Conservation (phyloP, 2,329 filamentous ascomycete species). For the Cladosporium sp. region DNA sequence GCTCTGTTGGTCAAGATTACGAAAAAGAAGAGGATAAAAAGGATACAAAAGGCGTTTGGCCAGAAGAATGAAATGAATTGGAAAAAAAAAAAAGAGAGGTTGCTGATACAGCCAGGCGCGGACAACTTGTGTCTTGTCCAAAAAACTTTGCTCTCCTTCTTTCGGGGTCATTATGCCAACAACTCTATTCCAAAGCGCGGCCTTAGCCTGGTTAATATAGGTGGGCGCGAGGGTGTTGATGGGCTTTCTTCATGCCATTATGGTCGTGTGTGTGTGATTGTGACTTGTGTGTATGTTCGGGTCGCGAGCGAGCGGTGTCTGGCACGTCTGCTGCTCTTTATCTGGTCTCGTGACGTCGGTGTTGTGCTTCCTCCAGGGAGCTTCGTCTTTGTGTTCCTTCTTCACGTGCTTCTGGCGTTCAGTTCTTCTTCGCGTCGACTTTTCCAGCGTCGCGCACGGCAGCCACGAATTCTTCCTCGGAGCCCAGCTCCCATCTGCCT, state of each 20-base stretch:
- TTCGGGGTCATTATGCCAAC: background rate
- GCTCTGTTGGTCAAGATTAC: background rate
- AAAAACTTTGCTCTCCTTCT: background rate
- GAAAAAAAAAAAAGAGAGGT: background rate
- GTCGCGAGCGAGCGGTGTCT: slow-evolving; percentile 4
- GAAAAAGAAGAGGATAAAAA: background rate
- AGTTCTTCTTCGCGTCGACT: slow-evolving; percentile 27
- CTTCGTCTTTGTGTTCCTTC: background rate
- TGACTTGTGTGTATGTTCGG: background rate
- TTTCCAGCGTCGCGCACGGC: slow-evolving; percentile 41
- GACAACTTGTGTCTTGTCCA: slow-evolving; percentile 2
- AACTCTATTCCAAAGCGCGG: background rate
- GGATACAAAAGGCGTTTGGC: background rate
- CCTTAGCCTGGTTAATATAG: background rate
- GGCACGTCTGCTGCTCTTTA: slow-evolving; percentile 11
- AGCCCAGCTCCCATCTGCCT: slow-evolving; percentile 34
- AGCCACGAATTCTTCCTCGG: slow-evolving; percentile 44
- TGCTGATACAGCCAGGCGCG: background rate
- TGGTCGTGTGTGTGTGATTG: slow-evolving; percentile 5
- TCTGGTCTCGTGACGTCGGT: background rate
- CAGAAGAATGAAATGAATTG: background rate
- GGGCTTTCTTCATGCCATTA: slow-evolving; percentile 9
- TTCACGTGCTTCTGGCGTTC: background rate
- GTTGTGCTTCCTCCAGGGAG: slow-evolving; percentile 8
- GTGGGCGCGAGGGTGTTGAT: background rate